These are phyloP conservation scores for Raphanus raphanistrum DNA, from an alignment of 345 rosid genomes.

Conservation along the genomic window DNA sequence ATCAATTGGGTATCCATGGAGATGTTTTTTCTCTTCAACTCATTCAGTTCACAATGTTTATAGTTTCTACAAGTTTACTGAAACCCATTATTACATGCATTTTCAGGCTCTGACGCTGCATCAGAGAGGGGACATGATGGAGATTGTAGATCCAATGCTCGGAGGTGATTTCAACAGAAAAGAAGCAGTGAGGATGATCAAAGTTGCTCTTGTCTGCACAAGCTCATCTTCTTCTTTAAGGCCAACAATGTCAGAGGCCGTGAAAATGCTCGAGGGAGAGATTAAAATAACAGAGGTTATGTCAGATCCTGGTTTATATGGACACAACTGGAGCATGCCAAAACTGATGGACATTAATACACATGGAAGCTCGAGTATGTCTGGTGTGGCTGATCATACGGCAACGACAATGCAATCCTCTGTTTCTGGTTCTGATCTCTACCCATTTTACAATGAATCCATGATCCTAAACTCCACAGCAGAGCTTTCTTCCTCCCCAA, in stretches of 20 bases:
- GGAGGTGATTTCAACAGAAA: conserved; percentile 18
- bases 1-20: conserved; percentile 43
- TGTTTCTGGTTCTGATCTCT: conserved; percentile 12
- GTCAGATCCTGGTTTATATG: conserved; percentile 14
- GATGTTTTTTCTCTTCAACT: background rate
- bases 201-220: conserved; percentile 43
- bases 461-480: background rate
- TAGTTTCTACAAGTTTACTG: background rate
- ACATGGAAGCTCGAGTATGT: conserved; percentile 13
- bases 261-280: conserved; percentile 42
- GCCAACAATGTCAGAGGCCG: conserved; percentile 45
- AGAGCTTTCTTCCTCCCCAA: background rate
- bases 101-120: conserved; percentile 34
- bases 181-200: conserved; percentile 44
- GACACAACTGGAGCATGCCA: conserved; percentile 25
- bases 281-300: conserved; percentile 4
- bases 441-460: conserved; percentile 14
- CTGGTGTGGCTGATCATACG: conserved; percentile 5
- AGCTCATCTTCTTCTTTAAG: conserved; percentile 32
- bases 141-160: conserved; percentile 38
- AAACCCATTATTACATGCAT: too few relatives aligned
- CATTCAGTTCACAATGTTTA: background rate
- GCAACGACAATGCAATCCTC: background rate
- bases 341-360: conserved; percentile 15
- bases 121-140: conserved; percentile 31